phyloP scores from a whole-genome alignment of 495 filamentous ascomycete genomes.

The Mycothermus thermophilus region DNA sequence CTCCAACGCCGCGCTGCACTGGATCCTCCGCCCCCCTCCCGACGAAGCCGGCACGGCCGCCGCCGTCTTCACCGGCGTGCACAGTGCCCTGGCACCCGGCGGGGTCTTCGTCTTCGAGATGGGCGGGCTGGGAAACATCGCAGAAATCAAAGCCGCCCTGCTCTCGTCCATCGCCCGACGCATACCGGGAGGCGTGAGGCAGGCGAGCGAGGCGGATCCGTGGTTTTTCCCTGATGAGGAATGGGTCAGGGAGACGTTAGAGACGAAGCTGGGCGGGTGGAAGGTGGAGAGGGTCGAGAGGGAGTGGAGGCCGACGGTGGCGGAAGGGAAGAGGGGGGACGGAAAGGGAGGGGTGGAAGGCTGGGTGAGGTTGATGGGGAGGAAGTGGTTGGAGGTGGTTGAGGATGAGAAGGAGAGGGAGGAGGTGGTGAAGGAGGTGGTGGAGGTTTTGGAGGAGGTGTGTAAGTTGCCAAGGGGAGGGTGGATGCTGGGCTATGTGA shows the following conservation, averaged over 20 bases:
- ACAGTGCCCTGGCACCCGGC: conserved; percentile 38
- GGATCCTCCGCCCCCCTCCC: conserved; percentile 51
- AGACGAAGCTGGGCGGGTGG: conserved; percentile 40
- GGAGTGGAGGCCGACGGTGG: conserved; percentile 49
- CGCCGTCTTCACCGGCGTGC: conserved; percentile 33
- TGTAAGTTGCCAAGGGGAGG: conserved; percentile 42
- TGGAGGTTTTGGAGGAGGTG: conserved; percentile 41
- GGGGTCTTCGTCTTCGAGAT: conserved; percentile 58
- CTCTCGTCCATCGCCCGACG: conserved; percentile 39
- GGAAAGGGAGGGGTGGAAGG: conserved; percentile 52
- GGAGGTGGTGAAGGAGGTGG: conserved; percentile 39
- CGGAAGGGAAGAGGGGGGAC: too few relatives aligned
- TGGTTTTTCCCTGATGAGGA: conserved; percentile 63
- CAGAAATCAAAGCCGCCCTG: conserved; percentile 48
- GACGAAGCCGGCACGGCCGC: conserved; percentile 16
- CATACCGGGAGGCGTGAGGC: conserved; percentile 32
- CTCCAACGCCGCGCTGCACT: conserved; percentile 65
- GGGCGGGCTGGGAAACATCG: conserved; percentile 58
- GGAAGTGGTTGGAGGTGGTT: conserved; percentile 41
- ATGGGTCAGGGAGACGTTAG: conserved; percentile 39
- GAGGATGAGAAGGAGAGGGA: conserved; percentile 34
- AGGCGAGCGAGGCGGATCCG: conserved; percentile 38
- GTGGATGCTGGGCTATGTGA: conserved; percentile 55
- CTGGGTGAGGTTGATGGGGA: conserved; percentile 56
- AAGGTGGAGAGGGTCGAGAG: conserved; percentile 45